Percentiles rank a stretch among this genome's conserved stretches.
phyloP scores from a whole-genome alignment of 495 filamentous ascomycete genomes.

The Haplographium delicatum region DNA sequence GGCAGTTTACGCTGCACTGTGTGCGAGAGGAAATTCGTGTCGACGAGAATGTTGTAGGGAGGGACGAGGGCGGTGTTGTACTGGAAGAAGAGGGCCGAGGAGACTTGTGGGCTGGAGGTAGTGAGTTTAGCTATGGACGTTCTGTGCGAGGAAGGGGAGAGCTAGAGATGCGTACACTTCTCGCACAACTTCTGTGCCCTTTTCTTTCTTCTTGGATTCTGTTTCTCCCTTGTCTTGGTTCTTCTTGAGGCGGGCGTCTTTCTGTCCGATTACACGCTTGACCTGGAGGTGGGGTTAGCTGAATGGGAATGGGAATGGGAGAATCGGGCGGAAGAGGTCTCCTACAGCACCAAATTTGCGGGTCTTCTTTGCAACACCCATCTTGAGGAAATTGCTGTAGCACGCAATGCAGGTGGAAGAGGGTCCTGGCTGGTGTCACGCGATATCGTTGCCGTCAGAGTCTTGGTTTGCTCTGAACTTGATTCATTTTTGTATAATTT shows the following conservation, averaged over 20 bases:
- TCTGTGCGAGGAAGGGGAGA: slow-evolving; percentile 1
- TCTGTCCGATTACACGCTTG: slow-evolving; percentile 57
- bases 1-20: slow-evolving; percentile 88
- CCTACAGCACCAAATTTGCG: slow-evolving; percentile 54
- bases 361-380: slow-evolving; percentile 61
- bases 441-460: too few relatives aligned
- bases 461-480: too few relatives aligned
- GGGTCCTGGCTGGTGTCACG: too few relatives aligned
- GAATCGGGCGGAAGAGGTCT: background rate
- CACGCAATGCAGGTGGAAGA: too few relatives aligned
- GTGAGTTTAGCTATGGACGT: background rate
- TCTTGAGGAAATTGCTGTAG: too few relatives aligned
- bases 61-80: slow-evolving; percentile 88
- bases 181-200: slow-evolving; percentile 50
- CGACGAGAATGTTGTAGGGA: slow-evolving; percentile 76
- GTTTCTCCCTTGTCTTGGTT: slow-evolving; percentile 48
- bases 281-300: slow-evolving; percentile 34
- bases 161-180: slow-evolving; percentile 49
- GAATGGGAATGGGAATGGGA: background rate
- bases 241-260: slow-evolving; percentile 55
- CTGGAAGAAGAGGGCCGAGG: slow-evolving; percentile 88
- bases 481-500: too few relatives aligned
- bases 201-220: slow-evolving; percentile 49
- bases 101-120: slow-evolving; percentile 56
- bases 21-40: slow-evolving; percentile 93